phyloP scores from a whole-genome alignment of 495 filamentous ascomycete species.

The Podospora pseudocomata region DNA sequence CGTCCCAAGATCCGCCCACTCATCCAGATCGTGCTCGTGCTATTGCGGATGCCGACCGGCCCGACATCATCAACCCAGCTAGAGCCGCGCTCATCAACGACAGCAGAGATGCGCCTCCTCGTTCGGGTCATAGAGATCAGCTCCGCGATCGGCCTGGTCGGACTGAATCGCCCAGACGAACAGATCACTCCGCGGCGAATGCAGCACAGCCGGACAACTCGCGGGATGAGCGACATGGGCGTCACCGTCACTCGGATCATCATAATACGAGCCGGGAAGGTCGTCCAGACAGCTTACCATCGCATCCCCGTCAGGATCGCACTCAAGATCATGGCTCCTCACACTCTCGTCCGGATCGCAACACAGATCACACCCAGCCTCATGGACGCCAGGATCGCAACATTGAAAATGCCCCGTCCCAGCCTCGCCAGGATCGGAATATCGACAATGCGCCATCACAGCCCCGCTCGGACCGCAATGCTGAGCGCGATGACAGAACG shows the following conservation, averaged over 20 bases:
- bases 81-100: constrained; percentile 54
- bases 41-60: constrained; percentile 37
- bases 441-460: constrained; percentile 23
- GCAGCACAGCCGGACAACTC: constrained; percentile 33
- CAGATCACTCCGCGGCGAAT: constrained; percentile 37
- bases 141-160: constrained; percentile 38
- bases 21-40: constrained; percentile 45
- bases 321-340: not conserved
- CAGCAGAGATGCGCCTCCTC: constrained; percentile 28
- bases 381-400: constrained; percentile 32
- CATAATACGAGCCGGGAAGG: constrained; percentile 36
- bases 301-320: not conserved
- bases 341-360: not conserved
- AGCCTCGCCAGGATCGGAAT: constrained; percentile 32
- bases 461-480: constrained; percentile 33
- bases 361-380: constrained; percentile 2
- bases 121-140: constrained; percentile 36
- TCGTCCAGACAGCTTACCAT: constrained; percentile 26
- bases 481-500: constrained; percentile 35
- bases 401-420: constrained; percentile 19
- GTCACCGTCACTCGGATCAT: constrained; percentile 40
- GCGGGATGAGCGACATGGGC: constrained; percentile 45
- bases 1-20: constrained; percentile 38
- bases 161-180: constrained; percentile 50
- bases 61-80: constrained; percentile 52